Evolutionary conservation across 2,329 filamentous ascomycete genomes (phyloP).

Genomic region (Claviceps arundinis): DNA sequence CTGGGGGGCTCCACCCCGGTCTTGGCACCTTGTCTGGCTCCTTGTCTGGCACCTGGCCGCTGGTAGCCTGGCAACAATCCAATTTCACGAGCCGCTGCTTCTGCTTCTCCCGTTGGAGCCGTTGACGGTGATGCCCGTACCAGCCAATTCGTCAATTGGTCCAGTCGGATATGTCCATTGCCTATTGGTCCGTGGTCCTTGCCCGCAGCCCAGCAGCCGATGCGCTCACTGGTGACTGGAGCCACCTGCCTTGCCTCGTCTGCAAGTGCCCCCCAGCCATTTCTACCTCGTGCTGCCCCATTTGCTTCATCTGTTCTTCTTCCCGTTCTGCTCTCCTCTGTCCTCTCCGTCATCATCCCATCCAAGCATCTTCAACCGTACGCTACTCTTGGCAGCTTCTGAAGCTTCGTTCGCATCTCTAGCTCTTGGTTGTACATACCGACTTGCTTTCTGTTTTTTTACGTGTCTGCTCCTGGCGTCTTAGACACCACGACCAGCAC

Average conservation of each 20-base stretch:
- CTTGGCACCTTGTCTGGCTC: background rate
- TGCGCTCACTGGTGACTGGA: background rate
- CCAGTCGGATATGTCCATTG: background rate
- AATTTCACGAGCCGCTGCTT: background rate
- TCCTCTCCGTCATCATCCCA: conserved; percentile 6
- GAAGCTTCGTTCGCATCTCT: conserved; percentile 5
- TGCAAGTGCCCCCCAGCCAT: background rate
- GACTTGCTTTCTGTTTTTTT: conserved; percentile 1
- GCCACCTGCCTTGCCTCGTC: background rate
- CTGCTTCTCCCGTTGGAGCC: background rate
- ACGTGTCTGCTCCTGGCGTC: background rate
- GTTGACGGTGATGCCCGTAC: background rate
- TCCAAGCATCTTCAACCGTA: conserved; percentile 6
- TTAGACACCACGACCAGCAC: background rate
- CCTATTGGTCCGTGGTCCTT: background rate
- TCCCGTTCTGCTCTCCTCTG: background rate
- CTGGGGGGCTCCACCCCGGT: background rate
- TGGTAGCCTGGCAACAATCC: background rate
- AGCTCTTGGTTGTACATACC: conserved; percentile 1
- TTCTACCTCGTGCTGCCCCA: conserved; percentile 5
- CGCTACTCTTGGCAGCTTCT: conserved; percentile 2
- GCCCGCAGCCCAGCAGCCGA: background rate
- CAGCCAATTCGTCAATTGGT: background rate
- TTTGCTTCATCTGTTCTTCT: conserved; percentile 1
- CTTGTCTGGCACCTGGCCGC: background rate